Evolutionary conservation across 352 stramenopile species (phyloP).

Genomic region (Phytophthora ramorum): DNA sequence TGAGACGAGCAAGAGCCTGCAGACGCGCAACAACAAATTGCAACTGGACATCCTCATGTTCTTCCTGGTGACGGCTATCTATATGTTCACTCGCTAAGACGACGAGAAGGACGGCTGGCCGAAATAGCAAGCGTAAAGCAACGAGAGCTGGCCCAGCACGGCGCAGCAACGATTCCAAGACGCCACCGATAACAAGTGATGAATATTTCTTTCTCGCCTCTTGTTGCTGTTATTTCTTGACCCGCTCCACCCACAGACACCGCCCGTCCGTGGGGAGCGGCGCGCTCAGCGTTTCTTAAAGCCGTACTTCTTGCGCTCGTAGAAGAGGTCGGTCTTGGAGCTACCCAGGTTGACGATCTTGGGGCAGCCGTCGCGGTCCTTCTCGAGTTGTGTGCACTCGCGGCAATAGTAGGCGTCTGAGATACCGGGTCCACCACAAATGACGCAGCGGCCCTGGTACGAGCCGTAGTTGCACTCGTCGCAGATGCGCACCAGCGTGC

Average conservation of each 20-base stretch:
- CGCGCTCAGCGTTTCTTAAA: slow-evolving; percentile 90
- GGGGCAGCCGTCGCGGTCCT: slow-evolving; percentile 97
- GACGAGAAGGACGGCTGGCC: background rate
- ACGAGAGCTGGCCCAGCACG: background rate
- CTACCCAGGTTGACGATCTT: slow-evolving; percentile 99
- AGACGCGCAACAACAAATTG: background rate
- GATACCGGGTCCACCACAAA: slow-evolving; percentile 97
- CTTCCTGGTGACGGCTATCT: slow-evolving; percentile 2
- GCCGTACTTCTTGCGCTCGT: slow-evolving; percentile 98
- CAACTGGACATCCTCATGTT: background rate
- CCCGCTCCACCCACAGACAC: slow-evolving; percentile 31
- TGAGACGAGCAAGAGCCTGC: background rate
- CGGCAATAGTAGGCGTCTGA: slow-evolving; percentile 99
- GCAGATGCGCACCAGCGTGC: slow-evolving; percentile 98
- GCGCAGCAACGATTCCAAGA: background rate
- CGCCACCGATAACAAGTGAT: slow-evolving; percentile 4
- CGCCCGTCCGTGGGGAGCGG: slow-evolving; percentile 18
- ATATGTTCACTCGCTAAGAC: slow-evolving; percentile 9
- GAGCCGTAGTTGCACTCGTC: slow-evolving; percentile 99
- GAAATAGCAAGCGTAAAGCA: background rate
- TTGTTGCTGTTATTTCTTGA: slow-evolving; percentile 23
- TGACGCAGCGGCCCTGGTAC: slow-evolving; percentile 96
- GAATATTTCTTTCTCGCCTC: slow-evolving; percentile 7
- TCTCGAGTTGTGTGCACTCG: slow-evolving; percentile 98
- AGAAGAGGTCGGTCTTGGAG: slow-evolving; percentile 98